Base-by-base conservation (phyloP, 192 early-diverging fungal genomes). In the Backusella circina region DNA sequence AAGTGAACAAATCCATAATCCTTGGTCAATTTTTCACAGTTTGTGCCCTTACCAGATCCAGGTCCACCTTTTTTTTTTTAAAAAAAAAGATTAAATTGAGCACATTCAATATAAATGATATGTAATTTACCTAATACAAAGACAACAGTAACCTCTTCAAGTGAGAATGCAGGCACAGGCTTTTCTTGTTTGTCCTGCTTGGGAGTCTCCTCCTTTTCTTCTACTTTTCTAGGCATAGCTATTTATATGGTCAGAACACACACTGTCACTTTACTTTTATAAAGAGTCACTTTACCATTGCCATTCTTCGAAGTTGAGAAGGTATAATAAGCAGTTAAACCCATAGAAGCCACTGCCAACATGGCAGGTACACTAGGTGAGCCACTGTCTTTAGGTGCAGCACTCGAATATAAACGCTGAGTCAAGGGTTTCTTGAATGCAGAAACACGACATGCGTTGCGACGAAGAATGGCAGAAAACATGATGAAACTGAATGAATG, bases 1-100 rank as follows among this genome's bases (percentile, higher is more conserved):
- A 99, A 85, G 69, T 98, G 98, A 15, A 95, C 94, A 84, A 98
- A 99, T 28, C 92, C 94, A 80, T 89, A 97, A 76, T 98, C 97
- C 21, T 90, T 77, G 10, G 93, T 94, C 44, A 99, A 83, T 54
- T 93, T 93, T 6, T 87, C 89, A 78, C 96, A 97, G 84, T 98
- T 95, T 16, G 98, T 99, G 37, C 98, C 98, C 80, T 99, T 99
- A 69, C 98, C 98, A 15, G 92, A 88, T 57, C 93, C 94, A 33
- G 94, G 94, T 13, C 93, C 94, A 72, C 38, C 68, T 70, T 16
- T 89, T 74, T 35, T 4, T 37, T 18, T 72, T 70, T 13, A 26
- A 38, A 26, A 31, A 41, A 36, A 23, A 71, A 28, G 4, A n/a
- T 18, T 47, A 6, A 47, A 5, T 28, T 21, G 0, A 38, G 15